Percentiles rank a stretch among this genome's conserved stretches.
Evolutionary conservation across 768 basidiomycete genomes (phyloP).

Genomic region (Termitomyces sp.): DNA sequence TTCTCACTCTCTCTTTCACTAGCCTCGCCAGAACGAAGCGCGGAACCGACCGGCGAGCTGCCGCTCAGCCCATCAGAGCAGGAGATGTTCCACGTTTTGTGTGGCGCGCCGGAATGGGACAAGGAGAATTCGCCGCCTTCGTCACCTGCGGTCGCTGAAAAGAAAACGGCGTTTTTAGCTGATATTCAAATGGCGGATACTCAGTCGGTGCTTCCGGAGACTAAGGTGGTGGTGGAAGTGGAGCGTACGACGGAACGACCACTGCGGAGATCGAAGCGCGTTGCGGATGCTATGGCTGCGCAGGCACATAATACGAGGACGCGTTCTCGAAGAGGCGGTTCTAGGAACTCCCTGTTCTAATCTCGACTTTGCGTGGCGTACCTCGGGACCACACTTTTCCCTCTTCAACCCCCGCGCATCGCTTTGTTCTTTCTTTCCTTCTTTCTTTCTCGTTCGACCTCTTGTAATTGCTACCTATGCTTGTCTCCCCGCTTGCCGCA

Average conservation of each 20-base stretch:
- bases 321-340: constrained; percentile 36
- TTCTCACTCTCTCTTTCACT: constrained; percentile 12
- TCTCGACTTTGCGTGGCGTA: constrained; percentile 5
- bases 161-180: constrained; percentile 4
- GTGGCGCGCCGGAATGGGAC: constrained; percentile 57
- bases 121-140: constrained; percentile 24
- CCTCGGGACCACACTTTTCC: neutral
- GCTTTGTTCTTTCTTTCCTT: constrained; percentile 7
- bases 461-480: constrained; percentile 8
- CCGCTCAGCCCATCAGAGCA: constrained; percentile 70
- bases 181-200: neutral
- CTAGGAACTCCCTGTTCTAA: constrained; percentile 38
- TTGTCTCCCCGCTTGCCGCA: constrained; percentile 3
- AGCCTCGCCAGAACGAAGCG: constrained; percentile 5
- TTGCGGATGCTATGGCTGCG: constrained; percentile 55
- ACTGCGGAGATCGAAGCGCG: constrained; percentile 63
- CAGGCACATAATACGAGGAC: constrained; percentile 37
- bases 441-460: constrained; percentile 1
- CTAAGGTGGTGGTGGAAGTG: neutral
- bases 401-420: constrained; percentile 8
- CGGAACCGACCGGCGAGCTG: constrained; percentile 24
- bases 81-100: constrained; percentile 66
- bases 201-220: neutral
- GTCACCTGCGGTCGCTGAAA: constrained; percentile 10
- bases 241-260: constrained; percentile 27